Conservation (phyloP, 805 yeast genomes). For the Teunomyces cretensis region DNA sequence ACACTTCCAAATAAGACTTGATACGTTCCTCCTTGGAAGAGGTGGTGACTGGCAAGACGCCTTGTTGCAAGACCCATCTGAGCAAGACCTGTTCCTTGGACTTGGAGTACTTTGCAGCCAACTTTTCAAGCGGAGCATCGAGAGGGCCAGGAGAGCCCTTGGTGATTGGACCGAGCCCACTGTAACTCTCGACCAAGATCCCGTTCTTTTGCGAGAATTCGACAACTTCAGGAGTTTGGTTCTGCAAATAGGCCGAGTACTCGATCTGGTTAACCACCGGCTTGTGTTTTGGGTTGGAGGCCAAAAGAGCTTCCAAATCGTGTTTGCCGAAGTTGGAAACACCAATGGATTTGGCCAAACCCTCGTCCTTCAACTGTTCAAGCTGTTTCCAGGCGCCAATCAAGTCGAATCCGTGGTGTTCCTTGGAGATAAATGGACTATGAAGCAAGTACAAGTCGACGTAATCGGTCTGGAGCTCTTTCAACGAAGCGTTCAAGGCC, state of each 20-base stretch:
- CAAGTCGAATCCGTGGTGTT: slow-evolving; percentile 36
- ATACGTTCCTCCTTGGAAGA: slow-evolving; percentile 42
- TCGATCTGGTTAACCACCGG: slow-evolving; percentile 35
- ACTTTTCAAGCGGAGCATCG: slow-evolving; percentile 13
- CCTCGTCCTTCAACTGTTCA: slow-evolving; percentile 51
- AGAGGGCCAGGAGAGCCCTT: slow-evolving; percentile 18
- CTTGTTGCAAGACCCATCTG: slow-evolving; percentile 44
- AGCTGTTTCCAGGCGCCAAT: slow-evolving; percentile 49
- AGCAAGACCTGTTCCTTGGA: slow-evolving; percentile 42
- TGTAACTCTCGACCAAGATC: slow-evolving; percentile 27
- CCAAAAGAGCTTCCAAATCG: slow-evolving; percentile 44
- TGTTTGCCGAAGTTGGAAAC: slow-evolving; percentile 58
- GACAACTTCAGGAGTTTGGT: slow-evolving; percentile 34
- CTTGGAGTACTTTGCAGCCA: slow-evolving; percentile 37
- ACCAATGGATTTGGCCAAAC: slow-evolving; percentile 57
- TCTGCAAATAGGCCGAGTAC: slow-evolving; percentile 29
- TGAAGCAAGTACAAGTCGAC: slow-evolving; percentile 56
- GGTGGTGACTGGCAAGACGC: slow-evolving; percentile 48
- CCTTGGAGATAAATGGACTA: slow-evolving; percentile 38
- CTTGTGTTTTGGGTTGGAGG: slow-evolving; percentile 21
- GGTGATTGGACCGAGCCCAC: slow-evolving; percentile 26
- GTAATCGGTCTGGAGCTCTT: slow-evolving; percentile 42
- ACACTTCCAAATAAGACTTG: slow-evolving; percentile 31
- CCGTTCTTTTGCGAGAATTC: slow-evolving; percentile 24
- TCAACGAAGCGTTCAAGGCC: slow-evolving; percentile 38